Base-by-base conservation (phyloP, 805 yeast species). In the Hanseniaspora pseudoguilliermondii region DNA sequence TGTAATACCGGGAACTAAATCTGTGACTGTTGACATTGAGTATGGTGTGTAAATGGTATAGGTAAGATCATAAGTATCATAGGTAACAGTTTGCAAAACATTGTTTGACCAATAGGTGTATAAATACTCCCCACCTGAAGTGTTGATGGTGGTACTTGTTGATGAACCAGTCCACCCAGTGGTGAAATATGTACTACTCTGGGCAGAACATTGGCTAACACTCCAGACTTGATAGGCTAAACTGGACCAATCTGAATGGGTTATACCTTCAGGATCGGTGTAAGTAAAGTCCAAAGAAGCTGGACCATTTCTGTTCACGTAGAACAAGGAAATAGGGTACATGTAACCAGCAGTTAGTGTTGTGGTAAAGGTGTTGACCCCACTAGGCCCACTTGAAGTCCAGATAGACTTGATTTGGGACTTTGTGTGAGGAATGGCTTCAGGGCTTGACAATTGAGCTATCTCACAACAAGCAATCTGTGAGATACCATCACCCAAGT, bases 291-390 rank as follows among this genome's bases (percentile, higher is more conserved):
- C 55, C 23, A 62, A 48, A 16, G 58, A 55, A 35, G 61, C 64
- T 7, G 54, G 52, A 51, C 57, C 59, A 20, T 54, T 55, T 40
- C 59, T 57, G 49, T 68, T 67, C 18, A 60, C 57, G 36, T 54
- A 64, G 15, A 64, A 61, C 20, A 66, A 55, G 55, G 66, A 62
- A 2, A 66, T 49, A 13, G 72, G 72, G 56, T 68, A 69, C 54
- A 61, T 64, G 35, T 54, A 50, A 15, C 70, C 71, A 3, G 59
- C 63, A 2, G 55, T 36, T 43, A 66, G 59, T 36, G 62, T 61
- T 20, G 60, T 55, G 6, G 63, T 47, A 27, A 59, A 43, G 1
- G 42, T 13, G 27, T 40, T 47, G 11, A 40, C 47, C 40, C 57
- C 55, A 42, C 49, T 38, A 25, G 54, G 51, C 5, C 58, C 58